Evolutionary conservation across 331 rosid genomes (phyloP).

Genomic region (Arachis monticola): DNA sequence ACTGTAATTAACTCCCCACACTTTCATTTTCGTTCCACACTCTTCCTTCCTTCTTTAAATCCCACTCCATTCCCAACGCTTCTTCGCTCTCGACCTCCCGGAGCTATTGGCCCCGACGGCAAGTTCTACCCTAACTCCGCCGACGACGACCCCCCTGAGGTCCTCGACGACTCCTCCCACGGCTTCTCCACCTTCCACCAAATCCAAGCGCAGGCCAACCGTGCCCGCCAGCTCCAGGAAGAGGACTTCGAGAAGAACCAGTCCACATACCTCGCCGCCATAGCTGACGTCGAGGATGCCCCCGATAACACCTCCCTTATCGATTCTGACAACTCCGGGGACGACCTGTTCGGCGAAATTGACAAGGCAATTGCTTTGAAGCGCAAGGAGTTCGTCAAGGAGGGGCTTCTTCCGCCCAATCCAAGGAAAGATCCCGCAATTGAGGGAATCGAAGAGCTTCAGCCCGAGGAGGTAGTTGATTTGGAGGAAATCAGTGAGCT

Average conservation of each 20-base stretch:
- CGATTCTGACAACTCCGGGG: slow-evolving; percentile 46
- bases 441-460: slow-evolving; percentile 57
- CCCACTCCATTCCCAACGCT: slow-evolving; percentile 20
- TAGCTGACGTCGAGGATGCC: slow-evolving; percentile 79
- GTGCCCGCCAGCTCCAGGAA: slow-evolving; percentile 69
- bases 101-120: slow-evolving; percentile 64
- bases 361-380: slow-evolving; percentile 86
- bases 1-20: slow-evolving; percentile 42
- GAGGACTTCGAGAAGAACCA: slow-evolving; percentile 75
- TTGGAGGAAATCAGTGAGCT: slow-evolving; percentile 82
- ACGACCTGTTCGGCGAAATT: slow-evolving; percentile 83
- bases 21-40: slow-evolving; percentile 9
- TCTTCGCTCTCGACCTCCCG: slow-evolving; percentile 40
- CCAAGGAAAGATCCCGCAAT: slow-evolving; percentile 52
- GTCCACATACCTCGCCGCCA: slow-evolving; percentile 80
- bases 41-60: slow-evolving; percentile 28
- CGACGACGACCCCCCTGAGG: slow-evolving; percentile 92
- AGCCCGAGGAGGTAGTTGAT: slow-evolving; percentile 74
- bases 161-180: slow-evolving; percentile 72
- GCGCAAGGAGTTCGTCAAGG: slow-evolving; percentile 85
- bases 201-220: slow-evolving; percentile 74
- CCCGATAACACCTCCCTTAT: slow-evolving; percentile 45
- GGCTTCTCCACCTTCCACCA: slow-evolving; percentile 81
- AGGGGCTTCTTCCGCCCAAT: slow-evolving; percentile 83
- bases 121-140: slow-evolving; percentile 80